Base-by-base conservation (phyloP, 305 asterid genomes). In the Ilex paraguariensis region DNA sequence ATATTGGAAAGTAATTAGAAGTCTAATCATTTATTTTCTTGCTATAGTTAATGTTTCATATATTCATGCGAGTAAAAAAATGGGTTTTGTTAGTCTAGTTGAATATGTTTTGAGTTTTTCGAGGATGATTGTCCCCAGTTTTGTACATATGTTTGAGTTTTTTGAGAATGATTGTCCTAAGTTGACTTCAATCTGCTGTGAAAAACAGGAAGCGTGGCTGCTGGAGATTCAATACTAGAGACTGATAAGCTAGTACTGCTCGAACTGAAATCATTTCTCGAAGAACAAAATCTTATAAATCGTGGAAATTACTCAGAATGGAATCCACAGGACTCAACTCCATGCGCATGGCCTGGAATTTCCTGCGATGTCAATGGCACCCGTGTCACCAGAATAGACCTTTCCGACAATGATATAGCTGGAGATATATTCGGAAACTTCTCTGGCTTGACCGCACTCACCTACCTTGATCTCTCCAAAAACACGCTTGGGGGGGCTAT, bases 331-430 rank as follows among this genome's bases (percentile, higher is more conserved):
- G 78, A 68, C 33, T 9, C 46, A 13, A 72, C 88, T 1, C 95
- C 96, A 9, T 93, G 99, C 83, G 59, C 33, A 3, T 94, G 97
- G 96, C 62, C 78, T 2, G 93, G 98, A 48, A 73, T 94, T 62
- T 54, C 67, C 0, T 94, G 99, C 67, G 66, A 69, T 59, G 32
- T 7, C 13, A 59, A 68, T 0, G 52, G 81, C 15, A 59, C 54
- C 51, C 93, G 99, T 1, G 95, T 94, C 0, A 72, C 80, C 3
- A 56, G 68, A 30, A 62, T 94, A 54, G 59, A 90, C 51, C 83
- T 94, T 28, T 77, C 95, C 1, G 64, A 40, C 54, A 70, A 77
- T 66, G 74, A 63, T 71, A 73, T 94, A 13, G 63, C 85, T 13
- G 95, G 95, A 0, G 33, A 57, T 0, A 55, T 91, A 30, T 88